Percentiles rank a stretch among this genome's conserved stretches.
Conservation (phyloP, 2,329 filamentous ascomycete genomes). For the Cadophora luteo-olivacea region DNA sequence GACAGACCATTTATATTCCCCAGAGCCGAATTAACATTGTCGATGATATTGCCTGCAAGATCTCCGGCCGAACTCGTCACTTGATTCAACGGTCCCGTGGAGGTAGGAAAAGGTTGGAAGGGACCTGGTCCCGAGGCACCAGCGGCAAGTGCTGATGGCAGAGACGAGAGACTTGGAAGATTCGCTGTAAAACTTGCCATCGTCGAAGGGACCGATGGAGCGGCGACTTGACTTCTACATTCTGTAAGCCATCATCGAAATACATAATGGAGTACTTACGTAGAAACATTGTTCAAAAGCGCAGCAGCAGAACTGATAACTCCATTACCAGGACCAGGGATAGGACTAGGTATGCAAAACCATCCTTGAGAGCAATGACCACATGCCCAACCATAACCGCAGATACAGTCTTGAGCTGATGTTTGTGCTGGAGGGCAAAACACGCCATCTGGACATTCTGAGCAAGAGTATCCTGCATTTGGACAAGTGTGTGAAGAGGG, state of each 20-base stretch:
- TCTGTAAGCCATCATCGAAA: not conserved
- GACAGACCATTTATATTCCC: conserved; percentile 24
- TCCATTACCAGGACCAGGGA: not conserved
- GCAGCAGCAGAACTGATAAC: conserved; percentile 21
- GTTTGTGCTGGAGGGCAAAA: conserved; percentile 34
- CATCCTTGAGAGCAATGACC: conserved; percentile 25
- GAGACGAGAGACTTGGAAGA: conserved; percentile 16
- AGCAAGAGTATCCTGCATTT: conserved; percentile 32
- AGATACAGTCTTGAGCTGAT: conserved; percentile 28
- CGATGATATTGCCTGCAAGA: conserved; percentile 15
- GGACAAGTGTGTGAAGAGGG: conserved; percentile 30
- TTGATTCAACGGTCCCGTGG: conserved; percentile 1
- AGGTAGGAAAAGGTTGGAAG: not conserved
- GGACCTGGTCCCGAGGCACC: not conserved
- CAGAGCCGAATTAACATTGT: conserved; percentile 24
- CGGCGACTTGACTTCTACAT: not conserved
- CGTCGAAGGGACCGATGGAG: not conserved
- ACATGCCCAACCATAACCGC: conserved; percentile 36
- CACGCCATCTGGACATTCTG: conserved; percentile 33
- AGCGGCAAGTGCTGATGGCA: not conserved
- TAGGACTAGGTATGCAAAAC: conserved; percentile 32
- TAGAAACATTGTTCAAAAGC: conserved; percentile 4
- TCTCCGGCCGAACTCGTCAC: not conserved
- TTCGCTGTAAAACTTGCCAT: conserved; percentile 26
- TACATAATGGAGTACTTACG: not conserved